These are phyloP conservation scores for Drechslerella dactyloides DNA, from an alignment of 2,329 filamentous ascomycete species.

Conservation along the genomic window DNA sequence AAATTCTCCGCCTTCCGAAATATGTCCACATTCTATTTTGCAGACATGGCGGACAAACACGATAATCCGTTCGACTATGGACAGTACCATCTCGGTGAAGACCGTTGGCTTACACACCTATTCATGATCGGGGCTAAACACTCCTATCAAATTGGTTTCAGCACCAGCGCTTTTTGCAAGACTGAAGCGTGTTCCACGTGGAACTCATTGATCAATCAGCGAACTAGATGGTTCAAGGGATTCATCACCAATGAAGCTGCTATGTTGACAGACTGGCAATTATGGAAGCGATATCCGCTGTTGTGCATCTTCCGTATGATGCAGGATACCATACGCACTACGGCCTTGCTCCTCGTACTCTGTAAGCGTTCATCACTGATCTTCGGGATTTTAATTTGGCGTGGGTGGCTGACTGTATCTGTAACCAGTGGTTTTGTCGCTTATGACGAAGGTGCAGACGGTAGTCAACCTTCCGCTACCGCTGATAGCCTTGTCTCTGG, in stretches of 20 bases:
- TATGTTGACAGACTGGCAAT: conserved; percentile 91
- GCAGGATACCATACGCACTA: conserved; percentile 95
- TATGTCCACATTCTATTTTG: conserved; percentile 99
- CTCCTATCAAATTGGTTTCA: conserved; percentile 95
- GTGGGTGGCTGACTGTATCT: conserved; percentile 61
- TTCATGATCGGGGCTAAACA: conserved; percentile 98
- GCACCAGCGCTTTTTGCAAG: conserved; percentile 96
- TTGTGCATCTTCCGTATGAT: conserved; percentile 86
- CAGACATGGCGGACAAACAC: conserved; percentile 92
- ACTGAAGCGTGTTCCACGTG: conserved; percentile 83
- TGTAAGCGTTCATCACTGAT: conserved; percentile 11
- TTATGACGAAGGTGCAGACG: conserved; percentile 81
- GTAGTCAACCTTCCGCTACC: conserved; percentile 82
- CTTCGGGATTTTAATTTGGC: neutral
- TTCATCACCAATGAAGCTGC: conserved; percentile 98
- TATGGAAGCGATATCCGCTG: conserved; percentile 90
- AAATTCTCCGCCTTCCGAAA: conserved; percentile 94
- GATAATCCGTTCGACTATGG: conserved; percentile 96
- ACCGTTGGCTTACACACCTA: conserved; percentile 94
- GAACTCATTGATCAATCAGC: conserved; percentile 84
- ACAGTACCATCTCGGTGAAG: conserved; percentile 93
- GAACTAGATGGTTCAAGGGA: conserved; percentile 92
- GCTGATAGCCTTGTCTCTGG: conserved; percentile 90
- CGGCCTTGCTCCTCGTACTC: conserved; percentile 75
- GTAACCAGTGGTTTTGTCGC: conserved; percentile 84